A percentile compares a stretch with the other conserved stretches of the same genome.
These are phyloP conservation scores for Castanopsis chinensis DNA, from an alignment of 306 rosid genomes.

Conservation along the genomic window DNA sequence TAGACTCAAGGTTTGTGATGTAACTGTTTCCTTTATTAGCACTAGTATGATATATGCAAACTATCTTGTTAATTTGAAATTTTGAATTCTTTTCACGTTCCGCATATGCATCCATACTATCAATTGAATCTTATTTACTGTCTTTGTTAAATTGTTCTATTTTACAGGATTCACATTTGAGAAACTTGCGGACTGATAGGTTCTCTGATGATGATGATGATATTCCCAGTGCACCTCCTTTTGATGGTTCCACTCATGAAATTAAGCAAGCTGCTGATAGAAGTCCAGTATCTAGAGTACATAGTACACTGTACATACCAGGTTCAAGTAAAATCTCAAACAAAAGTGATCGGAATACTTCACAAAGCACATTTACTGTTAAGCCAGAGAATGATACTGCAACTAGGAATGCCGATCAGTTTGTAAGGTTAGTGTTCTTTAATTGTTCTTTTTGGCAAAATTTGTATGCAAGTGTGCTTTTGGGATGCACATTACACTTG, in stretches of 20 bases:
- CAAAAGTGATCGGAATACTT: background rate
- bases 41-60: background rate
- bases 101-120: background rate
- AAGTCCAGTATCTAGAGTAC: slow-evolving; percentile 34
- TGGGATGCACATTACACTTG: background rate
- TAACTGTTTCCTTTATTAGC: background rate
- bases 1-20: background rate
- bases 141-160: slow-evolving; percentile 19
- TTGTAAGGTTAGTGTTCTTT: slow-evolving; percentile 55
- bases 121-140: background rate
- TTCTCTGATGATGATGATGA: slow-evolving; percentile 68
- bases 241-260: slow-evolving; percentile 56
- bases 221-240: slow-evolving; percentile 91
- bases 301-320: slow-evolving; percentile 23
- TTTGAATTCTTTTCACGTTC: background rate
- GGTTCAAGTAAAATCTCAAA: slow-evolving; percentile 25
- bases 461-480: background rate
- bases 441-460: background rate
- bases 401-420: slow-evolving; percentile 44
- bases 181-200: slow-evolving; percentile 42
- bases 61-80: background rate
- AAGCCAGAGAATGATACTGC: slow-evolving; percentile 27
- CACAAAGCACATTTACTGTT: slow-evolving; percentile 31
- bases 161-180: slow-evolving; percentile 39
- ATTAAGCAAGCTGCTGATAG: slow-evolving; percentile 46